Conservation (phyloP, 2,329 filamentous ascomycete species). For the Colletotrichum phormii region DNA sequence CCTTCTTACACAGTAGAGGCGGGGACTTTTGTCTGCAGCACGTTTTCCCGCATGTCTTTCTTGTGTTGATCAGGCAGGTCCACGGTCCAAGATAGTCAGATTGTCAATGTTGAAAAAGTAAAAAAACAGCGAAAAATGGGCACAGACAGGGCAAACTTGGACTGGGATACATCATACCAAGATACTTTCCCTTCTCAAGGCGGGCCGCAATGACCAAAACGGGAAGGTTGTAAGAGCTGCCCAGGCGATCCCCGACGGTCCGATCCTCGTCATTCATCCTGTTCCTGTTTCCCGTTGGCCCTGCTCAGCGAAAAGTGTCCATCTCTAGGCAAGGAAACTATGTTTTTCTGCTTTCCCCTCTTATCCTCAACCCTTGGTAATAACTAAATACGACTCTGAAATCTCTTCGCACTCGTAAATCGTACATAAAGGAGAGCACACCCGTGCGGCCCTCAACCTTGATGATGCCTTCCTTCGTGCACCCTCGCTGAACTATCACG, state of each 20-base stretch:
- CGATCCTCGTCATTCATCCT: constrained; percentile 12
- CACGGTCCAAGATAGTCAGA: not conserved
- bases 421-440: not conserved
- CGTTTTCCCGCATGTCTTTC: not conserved
- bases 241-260: constrained; percentile 14
- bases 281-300: not conserved
- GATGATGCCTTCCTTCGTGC: not conserved
- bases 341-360: not conserved
- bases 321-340: not conserved
- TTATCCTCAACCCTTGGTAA: not conserved
- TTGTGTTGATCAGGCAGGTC: constrained; percentile 30
- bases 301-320: not conserved
- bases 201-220: constrained; percentile 23
- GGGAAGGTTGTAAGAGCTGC: constrained; percentile 23
- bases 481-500: not conserved
- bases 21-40: constrained; percentile 20
- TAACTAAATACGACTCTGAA: too few species aligned
- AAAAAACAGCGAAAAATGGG: constrained; percentile 1
- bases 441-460: not conserved
- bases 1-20: too few species aligned
- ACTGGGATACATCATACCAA: not conserved
- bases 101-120: not conserved
- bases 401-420: not conserved
- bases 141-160: not conserved
- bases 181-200: not conserved